Percentiles rank a stretch among this genome's conserved stretches.
These are phyloP conservation scores for Plenodomus biglobosus DNA, from an alignment of 2,329 filamentous ascomycete genomes.

Conservation along the genomic window DNA sequence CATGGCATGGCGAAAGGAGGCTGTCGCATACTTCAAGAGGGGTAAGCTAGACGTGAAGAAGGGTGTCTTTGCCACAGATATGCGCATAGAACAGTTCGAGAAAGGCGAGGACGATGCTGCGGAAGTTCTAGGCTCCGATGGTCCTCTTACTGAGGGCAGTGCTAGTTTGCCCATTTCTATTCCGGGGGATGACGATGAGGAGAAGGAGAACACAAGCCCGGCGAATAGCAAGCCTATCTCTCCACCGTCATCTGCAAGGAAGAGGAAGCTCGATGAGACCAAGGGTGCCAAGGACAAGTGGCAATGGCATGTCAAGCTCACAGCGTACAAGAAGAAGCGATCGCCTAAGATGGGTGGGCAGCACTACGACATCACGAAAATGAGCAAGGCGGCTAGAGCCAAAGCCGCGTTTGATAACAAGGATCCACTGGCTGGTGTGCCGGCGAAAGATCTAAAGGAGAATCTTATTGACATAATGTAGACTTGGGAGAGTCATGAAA, in stretches of 20 bases:
- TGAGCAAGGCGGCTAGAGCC: conserved; percentile 15
- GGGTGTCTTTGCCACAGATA: conserved; percentile 8
- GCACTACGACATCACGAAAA: conserved; percentile 26
- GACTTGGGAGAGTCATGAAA: not conserved
- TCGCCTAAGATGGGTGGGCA: conserved; percentile 5
- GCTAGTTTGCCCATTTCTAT: not conserved
- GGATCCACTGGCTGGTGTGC: conserved; percentile 15
- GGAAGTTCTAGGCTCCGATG: not conserved
- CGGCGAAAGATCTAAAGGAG: conserved; percentile 7
- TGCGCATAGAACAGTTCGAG: conserved; percentile 12
- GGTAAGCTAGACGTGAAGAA: conserved; percentile 15
- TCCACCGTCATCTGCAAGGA: not conserved
- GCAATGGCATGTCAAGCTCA: conserved; percentile 12
- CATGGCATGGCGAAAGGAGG: conserved; percentile 15
- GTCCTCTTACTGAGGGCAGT: not conserved
- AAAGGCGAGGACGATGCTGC: not conserved
- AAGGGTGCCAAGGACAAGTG: conserved; percentile 13
- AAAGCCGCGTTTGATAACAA: conserved; percentile 10
- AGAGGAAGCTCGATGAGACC: not conserved
- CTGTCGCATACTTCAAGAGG: conserved; percentile 16
- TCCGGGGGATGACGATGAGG: conserved; percentile 3
- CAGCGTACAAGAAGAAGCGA: conserved; percentile 8
- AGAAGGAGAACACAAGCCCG: conserved; percentile 6
- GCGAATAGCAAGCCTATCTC: not conserved
- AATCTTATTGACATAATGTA: conserved; percentile 7